Conservation (phyloP, 129 eudicot species). For the Deinandra increscens region DNA sequence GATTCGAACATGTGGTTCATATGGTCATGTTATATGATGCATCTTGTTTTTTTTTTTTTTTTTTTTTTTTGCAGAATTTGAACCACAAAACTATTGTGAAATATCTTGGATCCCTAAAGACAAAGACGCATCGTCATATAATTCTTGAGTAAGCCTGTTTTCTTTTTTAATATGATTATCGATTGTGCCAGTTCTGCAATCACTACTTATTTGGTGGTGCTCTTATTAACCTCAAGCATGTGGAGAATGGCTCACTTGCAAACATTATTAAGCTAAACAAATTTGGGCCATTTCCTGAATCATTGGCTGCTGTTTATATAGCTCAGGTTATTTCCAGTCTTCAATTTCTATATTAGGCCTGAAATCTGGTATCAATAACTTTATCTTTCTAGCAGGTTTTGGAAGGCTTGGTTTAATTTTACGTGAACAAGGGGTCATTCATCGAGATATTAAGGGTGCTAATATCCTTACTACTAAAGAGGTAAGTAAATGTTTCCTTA, state of each 20-base stretch:
- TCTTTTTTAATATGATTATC: slow-evolving; percentile 8
- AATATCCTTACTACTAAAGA: too few relatives aligned
- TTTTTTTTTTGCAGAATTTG: slow-evolving; percentile 55
- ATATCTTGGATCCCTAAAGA: slow-evolving; percentile 94
- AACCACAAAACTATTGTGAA: slow-evolving; percentile 96
- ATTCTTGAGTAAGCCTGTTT: slow-evolving; percentile 76
- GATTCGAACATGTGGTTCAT: too few relatives aligned
- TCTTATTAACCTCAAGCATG: slow-evolving; percentile 51
- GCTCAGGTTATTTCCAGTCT: too few relatives aligned
- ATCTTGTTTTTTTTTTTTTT: too few relatives aligned
- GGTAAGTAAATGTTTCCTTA: too few relatives aligned
- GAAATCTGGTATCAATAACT: too few relatives aligned
- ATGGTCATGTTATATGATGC: too few relatives aligned
- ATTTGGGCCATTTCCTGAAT: slow-evolving; percentile 97
- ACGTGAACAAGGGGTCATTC: too few relatives aligned
- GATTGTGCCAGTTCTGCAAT: slow-evolving; percentile 4
- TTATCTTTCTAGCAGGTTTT: too few relatives aligned
- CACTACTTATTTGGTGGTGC: slow-evolving; percentile 14
- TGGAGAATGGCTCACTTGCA: slow-evolving; percentile 98
- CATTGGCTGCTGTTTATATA: slow-evolving; percentile 86
- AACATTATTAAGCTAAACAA: slow-evolving; percentile 91
- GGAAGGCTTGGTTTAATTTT: too few relatives aligned
- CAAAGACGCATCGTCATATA: slow-evolving; percentile 87
- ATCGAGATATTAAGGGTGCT: too few relatives aligned
- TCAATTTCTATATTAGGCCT: too few relatives aligned